These are phyloP conservation scores for Penicillium subrubescens DNA, from an alignment of 495 filamentous ascomycete genomes.

Conservation along the genomic window DNA sequence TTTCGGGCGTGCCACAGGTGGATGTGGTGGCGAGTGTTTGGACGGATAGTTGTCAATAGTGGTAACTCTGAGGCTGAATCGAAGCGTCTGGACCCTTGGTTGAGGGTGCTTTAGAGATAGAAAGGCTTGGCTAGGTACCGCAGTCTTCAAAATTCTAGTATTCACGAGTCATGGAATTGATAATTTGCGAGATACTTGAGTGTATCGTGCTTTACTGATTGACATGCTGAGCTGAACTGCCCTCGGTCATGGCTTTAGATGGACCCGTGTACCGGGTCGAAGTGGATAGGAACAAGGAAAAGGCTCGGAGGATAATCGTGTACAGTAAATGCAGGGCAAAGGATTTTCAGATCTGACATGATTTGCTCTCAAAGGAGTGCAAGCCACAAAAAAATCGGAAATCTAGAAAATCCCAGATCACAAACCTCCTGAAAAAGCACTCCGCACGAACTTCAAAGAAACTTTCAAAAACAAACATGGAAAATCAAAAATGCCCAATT, in stretches of 20 bases:
- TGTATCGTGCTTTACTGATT: neutral
- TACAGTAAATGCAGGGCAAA: neutral
- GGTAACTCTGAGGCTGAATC: neutral
- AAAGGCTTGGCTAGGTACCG: neutral
- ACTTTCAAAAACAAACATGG: neutral
- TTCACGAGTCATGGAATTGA: neutral
- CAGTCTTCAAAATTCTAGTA: neutral
- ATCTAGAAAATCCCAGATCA: neutral
- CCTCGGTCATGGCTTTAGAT: neutral
- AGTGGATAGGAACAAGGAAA: neutral
- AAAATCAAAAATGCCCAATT: neutral
- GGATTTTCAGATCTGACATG: neutral
- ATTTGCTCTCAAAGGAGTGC: neutral
- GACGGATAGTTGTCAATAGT: neutral
- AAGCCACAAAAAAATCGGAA: no score
- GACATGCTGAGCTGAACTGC: neutral
- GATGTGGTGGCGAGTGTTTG: neutral
- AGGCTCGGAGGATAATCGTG: neutral
- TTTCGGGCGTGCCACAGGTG: neutral
- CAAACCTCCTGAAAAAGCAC: neutral
- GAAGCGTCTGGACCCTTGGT: neutral
- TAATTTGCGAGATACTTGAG: neutral
- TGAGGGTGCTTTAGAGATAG: no score
- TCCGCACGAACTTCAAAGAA: neutral
- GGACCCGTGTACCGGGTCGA: neutral